phyloP scores from a whole-genome alignment of 495 filamentous ascomycete genomes.

The Rhizodiscina lignyota region DNA sequence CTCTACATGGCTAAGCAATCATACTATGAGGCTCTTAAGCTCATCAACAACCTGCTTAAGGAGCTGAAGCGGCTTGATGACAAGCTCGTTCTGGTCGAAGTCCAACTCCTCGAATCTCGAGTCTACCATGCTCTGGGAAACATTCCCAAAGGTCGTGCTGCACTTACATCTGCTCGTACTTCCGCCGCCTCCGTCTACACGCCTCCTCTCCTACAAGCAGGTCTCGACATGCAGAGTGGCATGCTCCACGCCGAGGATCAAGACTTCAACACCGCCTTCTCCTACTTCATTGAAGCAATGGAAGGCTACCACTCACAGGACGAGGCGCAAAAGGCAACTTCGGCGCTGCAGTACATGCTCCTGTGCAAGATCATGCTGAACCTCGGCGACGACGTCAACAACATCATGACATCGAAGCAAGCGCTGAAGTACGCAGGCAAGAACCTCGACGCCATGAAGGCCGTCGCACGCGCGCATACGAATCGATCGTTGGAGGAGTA shows the following conservation, averaged over 20 bases:
- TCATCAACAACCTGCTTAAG: conserved; percentile 87
- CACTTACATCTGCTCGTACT: conserved; percentile 84
- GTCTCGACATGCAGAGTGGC: conserved; percentile 96
- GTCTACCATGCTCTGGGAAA: conserved; percentile 97
- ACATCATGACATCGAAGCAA: conserved; percentile 83
- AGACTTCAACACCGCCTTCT: conserved; percentile 96
- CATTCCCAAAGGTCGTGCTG: conserved; percentile 86
- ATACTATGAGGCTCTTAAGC: conserved; percentile 88
- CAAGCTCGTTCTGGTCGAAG: conserved; percentile 96
- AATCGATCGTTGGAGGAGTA: conserved; percentile 94
- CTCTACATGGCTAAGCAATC: conserved; percentile 93
- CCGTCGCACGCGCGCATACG: conserved; percentile 84
- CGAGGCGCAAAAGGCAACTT: conserved; percentile 65
- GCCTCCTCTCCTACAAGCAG: conserved; percentile 84
- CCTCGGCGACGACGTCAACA: conserved; percentile 84
- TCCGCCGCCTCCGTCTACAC: conserved; percentile 94
- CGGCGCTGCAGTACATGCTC: conserved; percentile 96
- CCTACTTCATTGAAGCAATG: conserved; percentile 97
- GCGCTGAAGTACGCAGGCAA: conserved; percentile 88
- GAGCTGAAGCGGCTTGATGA: conserved; percentile 97
- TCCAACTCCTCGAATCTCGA: conserved; percentile 89
- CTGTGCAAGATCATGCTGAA: conserved; percentile 99
- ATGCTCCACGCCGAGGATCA: conserved; percentile 97
- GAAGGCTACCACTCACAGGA: conserved; percentile 94
- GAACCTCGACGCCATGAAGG: conserved; percentile 96